Percentiles rank a stretch among this genome's conserved stretches.
Conservation (phyloP, 768 basidiomycete genomes). For the Paxillus involutus region DNA sequence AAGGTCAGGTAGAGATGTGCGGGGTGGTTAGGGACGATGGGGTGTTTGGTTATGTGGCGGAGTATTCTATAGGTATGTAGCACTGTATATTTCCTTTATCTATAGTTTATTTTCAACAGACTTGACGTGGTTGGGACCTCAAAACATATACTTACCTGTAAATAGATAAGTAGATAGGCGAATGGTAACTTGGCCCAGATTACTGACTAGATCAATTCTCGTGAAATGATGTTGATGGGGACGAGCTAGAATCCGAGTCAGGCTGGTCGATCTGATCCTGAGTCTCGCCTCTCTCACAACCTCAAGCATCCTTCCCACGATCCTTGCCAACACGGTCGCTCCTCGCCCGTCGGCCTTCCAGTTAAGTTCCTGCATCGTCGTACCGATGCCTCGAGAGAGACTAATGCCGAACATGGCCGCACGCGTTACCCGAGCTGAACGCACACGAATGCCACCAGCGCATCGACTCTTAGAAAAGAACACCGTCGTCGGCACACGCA, state of each 20-base stretch:
- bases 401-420: neutral
- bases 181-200: neutral
- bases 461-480: too few species aligned
- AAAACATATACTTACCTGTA: neutral
- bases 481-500: too few species aligned
- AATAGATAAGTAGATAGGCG: neutral
- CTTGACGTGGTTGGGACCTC: too few species aligned
- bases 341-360: conserved; percentile 33
- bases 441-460: too few species aligned
- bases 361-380: conserved; percentile 42
- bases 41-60: conserved; percentile 26
- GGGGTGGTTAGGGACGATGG: conserved; percentile 12
- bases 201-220: neutral
- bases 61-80: neutral
- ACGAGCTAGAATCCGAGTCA: neutral
- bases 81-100: neutral
- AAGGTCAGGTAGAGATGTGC: neutral
- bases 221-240: neutral
- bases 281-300: conserved; percentile 52
- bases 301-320: conserved; percentile 67
- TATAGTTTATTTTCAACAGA: conserved; percentile 1
- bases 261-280: too few species aligned
- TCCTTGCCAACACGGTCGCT: conserved; percentile 65
- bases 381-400: conserved; percentile 44
- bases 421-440: too few species aligned